Base-by-base conservation (phyloP, 352 stramenopile genomes). In the Phytopythium boreale region DNA sequence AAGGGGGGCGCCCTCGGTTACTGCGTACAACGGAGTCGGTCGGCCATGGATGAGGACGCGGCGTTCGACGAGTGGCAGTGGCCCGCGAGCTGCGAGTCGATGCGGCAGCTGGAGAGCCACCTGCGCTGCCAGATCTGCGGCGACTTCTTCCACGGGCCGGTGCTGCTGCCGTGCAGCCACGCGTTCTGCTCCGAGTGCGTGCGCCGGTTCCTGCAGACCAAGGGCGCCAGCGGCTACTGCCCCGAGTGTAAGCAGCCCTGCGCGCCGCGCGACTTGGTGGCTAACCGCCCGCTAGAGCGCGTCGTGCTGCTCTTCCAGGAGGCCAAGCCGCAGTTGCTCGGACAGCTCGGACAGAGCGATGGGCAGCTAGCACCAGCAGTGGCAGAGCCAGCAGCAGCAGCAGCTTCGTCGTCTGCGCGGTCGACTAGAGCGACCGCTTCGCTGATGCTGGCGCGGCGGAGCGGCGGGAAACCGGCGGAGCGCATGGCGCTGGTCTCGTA, bases 111-210 rank as follows among this genome's bases (percentile, higher is more conserved):
- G 67, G 87, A 95, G 71, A 80, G 63, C 49, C 66, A 88, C 53
- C 65, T 95, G 63, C 87, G 87, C 15, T 95, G 87, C 61, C 75
- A 87, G 61, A 93, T 95, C 61, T 95, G 87, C 69, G 87, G 87
- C 55, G 84, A 92, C 53, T 93, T 91, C 55, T 87, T 93, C 71
- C 84, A 91, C 62, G 87, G 87, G 0, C 87, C 87, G 2, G 87
- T 95, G 52, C 62, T 93, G 57, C 66, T 95, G 56, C 80, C 80
- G 15, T 93, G 84, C 56, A 88, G 81, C 26, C 87, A 95, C 64
- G 84, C 79, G 43, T 95, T 95, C 65, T 95, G 87, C 75, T 93
- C 84, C 52, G 77, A 91, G 58, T 95, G 87, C 47, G 80, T 95
- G 55, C 83, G 87, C 37, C 83, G 84, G 56, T 93, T 90, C 63